Conservation (phyloP, 768 basidiomycete species). For the Suillus variegatus region DNA sequence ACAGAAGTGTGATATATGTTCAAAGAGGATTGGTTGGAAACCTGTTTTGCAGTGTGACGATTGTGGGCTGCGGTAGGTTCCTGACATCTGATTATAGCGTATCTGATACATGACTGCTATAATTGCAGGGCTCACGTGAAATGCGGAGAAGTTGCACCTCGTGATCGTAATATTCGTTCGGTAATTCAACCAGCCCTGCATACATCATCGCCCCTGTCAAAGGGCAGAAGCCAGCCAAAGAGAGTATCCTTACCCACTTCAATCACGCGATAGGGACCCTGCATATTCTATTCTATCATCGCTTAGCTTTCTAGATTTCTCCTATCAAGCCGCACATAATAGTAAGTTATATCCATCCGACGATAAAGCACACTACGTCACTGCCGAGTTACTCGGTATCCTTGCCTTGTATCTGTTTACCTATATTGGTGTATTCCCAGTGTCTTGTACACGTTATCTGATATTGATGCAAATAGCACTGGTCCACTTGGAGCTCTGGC, state of each 20-base stretch:
- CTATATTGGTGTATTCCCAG: neutral
- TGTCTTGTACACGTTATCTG: neutral
- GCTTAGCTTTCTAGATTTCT: too few relatives aligned
- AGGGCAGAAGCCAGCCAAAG: constrained; percentile 29
- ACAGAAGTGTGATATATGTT: constrained; percentile 81
- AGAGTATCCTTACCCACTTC: constrained; percentile 25
- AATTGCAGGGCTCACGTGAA: constrained; percentile 74
- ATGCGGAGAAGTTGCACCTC: constrained; percentile 81
- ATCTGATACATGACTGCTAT: constrained; percentile 13
- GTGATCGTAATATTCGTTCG: constrained; percentile 58
- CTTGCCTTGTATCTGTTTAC: neutral
- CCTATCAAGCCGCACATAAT: neutral
- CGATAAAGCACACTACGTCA: neutral
- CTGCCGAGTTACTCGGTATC: neutral
- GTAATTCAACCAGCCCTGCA: constrained; percentile 24
- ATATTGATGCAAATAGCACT: neutral
- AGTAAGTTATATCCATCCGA: neutral
- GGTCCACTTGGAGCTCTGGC: neutral
- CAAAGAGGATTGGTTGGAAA: constrained; percentile 84
- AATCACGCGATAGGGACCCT: constrained; percentile 26
- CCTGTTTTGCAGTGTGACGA: constrained; percentile 87
- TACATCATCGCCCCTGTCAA: constrained; percentile 26
- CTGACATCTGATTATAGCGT: constrained; percentile 4
- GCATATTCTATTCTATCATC: neutral
- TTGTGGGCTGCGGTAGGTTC: constrained; percentile 69